A percentile compares a stretch with the other conserved stretches of the same genome.
These are phyloP conservation scores for Euclidium syriacum DNA, from an alignment of 345 rosid species.

Conservation along the genomic window DNA sequence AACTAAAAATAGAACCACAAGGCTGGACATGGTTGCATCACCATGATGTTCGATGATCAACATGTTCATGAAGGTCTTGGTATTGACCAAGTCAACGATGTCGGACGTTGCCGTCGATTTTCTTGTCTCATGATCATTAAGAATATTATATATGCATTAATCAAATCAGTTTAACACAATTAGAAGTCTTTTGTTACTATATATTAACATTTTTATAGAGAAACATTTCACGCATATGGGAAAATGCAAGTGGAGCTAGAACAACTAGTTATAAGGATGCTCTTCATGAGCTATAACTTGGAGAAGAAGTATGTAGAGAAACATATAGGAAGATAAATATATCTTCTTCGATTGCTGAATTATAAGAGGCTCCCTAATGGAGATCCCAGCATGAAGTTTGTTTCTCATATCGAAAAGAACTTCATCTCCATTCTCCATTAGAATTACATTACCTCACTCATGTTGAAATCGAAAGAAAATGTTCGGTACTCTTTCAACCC, in stretches of 20 bases:
- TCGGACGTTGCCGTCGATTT: slow-evolving; percentile 32
- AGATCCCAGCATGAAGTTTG: slow-evolving; percentile 41
- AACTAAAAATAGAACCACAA: slow-evolving; percentile 34
- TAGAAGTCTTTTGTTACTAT: background rate
- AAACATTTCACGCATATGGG: slow-evolving; percentile 34
- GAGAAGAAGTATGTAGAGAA: slow-evolving; percentile 23
- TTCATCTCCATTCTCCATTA: slow-evolving; percentile 59
- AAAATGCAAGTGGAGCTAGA: slow-evolving; percentile 37
- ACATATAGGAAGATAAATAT: slow-evolving; percentile 37
- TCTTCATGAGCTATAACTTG: slow-evolving; percentile 55
- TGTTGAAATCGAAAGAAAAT: slow-evolving; percentile 40
- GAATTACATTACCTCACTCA: slow-evolving; percentile 49
- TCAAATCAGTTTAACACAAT: no score
- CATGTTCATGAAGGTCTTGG: slow-evolving; percentile 49
- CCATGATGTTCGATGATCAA: slow-evolving; percentile 25
- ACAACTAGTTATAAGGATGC: slow-evolving; percentile 44
- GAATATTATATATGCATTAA: slow-evolving; percentile 23
- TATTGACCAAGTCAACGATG: slow-evolving; percentile 34
- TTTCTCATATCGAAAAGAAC: slow-evolving; percentile 59
- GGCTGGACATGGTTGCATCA: slow-evolving; percentile 43
- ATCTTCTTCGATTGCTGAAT: slow-evolving; percentile 49
- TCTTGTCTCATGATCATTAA: slow-evolving; percentile 35
- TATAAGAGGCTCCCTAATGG: slow-evolving; percentile 40
- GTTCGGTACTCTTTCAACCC: slow-evolving; percentile 48
- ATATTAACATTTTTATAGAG: slow-evolving; percentile 24